Evolutionary conservation across 495 filamentous ascomycete genomes (phyloP).

Genomic region (Hypoxylon trugodes): DNA sequence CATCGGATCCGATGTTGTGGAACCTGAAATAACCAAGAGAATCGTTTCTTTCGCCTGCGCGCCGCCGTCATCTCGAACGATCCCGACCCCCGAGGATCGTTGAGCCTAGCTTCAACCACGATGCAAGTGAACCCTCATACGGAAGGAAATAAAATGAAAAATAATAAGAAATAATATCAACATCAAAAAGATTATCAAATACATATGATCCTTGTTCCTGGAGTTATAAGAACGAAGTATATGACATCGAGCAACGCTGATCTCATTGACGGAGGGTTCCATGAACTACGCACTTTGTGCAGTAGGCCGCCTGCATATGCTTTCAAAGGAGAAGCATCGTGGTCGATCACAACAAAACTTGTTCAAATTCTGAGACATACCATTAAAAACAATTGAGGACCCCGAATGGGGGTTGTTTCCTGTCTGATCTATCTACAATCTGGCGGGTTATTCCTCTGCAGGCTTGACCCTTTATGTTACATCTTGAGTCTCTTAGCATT

Average conservation of each 20-base stretch:
- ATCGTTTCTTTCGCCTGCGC: constrained; percentile 11
- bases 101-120: constrained; percentile 1
- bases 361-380: constrained; percentile 19
- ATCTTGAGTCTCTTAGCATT: too few species aligned
- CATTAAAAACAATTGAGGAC: constrained; percentile 1
- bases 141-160: not conserved
- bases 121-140: not conserved
- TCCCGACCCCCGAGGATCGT: not conserved
- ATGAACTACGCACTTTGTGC: constrained; percentile 13
- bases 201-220: not conserved
- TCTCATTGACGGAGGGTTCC: constrained; percentile 17
- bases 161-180: not conserved
- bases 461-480: constrained; percentile 30
- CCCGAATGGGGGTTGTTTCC: constrained; percentile 5
- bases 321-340: constrained; percentile 19
- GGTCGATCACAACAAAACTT: constrained; percentile 32
- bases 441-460: constrained; percentile 5
- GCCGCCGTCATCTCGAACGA: constrained; percentile 1
- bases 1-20: constrained; percentile 31
- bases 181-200: not conserved
- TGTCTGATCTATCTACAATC: not conserved
- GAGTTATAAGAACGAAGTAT: not conserved
- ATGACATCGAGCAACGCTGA: constrained; percentile 23
- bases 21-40: constrained; percentile 9
- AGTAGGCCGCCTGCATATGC: constrained; percentile 14